These are phyloP conservation scores for Didymella keratinophila DNA, from an alignment of 2,329 filamentous ascomycete genomes.

Conservation along the genomic window DNA sequence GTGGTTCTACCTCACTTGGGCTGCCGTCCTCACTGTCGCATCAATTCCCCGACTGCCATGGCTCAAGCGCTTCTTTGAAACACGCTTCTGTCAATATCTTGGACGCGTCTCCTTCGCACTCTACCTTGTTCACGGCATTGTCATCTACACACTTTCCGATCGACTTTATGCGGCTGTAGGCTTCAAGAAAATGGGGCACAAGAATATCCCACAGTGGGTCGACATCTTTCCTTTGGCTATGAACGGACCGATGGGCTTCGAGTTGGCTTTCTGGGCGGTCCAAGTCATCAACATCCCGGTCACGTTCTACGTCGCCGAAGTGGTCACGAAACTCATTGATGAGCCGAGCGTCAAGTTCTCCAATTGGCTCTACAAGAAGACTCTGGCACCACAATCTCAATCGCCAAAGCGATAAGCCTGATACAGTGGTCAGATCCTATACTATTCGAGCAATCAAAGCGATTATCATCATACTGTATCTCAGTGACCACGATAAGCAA, in stretches of 20 bases:
- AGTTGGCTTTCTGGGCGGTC: constrained; percentile 63
- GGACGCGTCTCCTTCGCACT: constrained; percentile 65
- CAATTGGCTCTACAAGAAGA: constrained; percentile 63
- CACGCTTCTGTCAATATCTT: constrained; percentile 61
- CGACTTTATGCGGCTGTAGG: constrained; percentile 69
- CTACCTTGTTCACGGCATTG: constrained; percentile 65
- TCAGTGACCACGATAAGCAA: neutral
- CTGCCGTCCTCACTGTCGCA: constrained; percentile 64
- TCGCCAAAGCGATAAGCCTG: constrained; percentile 10
- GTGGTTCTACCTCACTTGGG: constrained; percentile 73
- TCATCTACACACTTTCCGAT: constrained; percentile 57
- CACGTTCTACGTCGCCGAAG: constrained; percentile 44
- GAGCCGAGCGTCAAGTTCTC: constrained; percentile 63
- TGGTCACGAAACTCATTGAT: constrained; percentile 48
- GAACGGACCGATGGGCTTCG: constrained; percentile 65
- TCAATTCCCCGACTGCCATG: constrained; percentile 65
- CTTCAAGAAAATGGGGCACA: constrained; percentile 60
- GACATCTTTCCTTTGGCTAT: constrained; percentile 64
- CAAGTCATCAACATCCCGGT: constrained; percentile 60
- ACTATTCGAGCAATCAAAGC: neutral
- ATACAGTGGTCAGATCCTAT: neutral
- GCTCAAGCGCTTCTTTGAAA: constrained; percentile 58
- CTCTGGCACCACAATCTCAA: constrained; percentile 40
- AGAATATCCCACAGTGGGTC: constrained; percentile 64
- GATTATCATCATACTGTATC: neutral